These are phyloP conservation scores for Boletus edulis DNA, from an alignment of 768 basidiomycete genomes.

Conservation along the genomic window DNA sequence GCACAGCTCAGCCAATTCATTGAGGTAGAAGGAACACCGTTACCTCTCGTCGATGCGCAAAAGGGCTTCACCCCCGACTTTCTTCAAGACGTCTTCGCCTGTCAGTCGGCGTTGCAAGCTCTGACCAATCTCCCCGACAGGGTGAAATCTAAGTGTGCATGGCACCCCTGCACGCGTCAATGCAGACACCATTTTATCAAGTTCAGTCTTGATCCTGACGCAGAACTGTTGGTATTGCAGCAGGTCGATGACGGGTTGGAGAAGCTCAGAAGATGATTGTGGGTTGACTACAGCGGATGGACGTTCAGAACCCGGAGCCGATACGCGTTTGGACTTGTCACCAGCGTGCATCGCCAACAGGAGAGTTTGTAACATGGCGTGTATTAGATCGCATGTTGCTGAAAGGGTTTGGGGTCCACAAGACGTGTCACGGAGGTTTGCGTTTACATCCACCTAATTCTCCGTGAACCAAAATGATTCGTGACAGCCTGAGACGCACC, in stretches of 20 bases:
- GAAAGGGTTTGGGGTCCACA: conserved; percentile 17
- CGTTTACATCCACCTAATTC: conserved; percentile 35
- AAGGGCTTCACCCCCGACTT: conserved; percentile 68
- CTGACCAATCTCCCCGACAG: conserved; percentile 66
- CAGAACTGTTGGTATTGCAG: conserved; percentile 81
- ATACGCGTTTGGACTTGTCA: conserved; percentile 43
- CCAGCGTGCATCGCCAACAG: conserved; percentile 58
- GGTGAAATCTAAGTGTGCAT: conserved; percentile 54
- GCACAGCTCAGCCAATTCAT: background rate
- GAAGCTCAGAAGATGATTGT: conserved; percentile 43
- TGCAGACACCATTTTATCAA: conserved; percentile 48
- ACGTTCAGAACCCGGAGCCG: conserved; percentile 23
- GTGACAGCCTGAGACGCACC: conserved; percentile 38
- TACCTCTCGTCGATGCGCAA: conserved; percentile 70
- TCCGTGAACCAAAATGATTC: background rate
- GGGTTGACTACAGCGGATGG: conserved; percentile 19
- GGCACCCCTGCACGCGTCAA: conserved; percentile 54
- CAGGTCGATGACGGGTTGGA: conserved; percentile 76
- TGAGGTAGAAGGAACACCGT: conserved; percentile 1
- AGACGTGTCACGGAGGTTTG: conserved; percentile 8
- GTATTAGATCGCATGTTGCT: conserved; percentile 65
- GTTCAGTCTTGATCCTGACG: conserved; percentile 54
- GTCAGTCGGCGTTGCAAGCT: conserved; percentile 50
- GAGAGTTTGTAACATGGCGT: conserved; percentile 59
- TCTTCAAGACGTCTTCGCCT: conserved; percentile 37